phyloP scores from a whole-genome alignment of 139 green algal genomes.

The Coelastrella sp. region DNA sequence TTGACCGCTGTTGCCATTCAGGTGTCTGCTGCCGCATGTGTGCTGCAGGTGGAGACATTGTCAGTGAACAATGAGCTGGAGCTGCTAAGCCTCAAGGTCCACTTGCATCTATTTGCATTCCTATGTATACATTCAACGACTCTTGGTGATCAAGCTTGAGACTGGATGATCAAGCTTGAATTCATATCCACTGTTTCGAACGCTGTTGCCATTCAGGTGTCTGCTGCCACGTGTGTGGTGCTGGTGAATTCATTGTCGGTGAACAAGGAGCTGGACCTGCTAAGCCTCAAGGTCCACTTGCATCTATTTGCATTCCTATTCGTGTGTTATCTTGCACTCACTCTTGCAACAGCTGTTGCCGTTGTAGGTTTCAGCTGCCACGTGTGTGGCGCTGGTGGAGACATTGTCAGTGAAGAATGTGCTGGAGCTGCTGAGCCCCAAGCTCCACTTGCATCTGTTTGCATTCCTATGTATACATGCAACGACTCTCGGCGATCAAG shows the following conservation, averaged over 20 bases:
- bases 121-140: too few species aligned
- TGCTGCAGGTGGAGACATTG: slow-evolving; percentile 56
- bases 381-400: slow-evolving; percentile 58
- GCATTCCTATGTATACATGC: too few species aligned
- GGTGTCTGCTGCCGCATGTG: slow-evolving; percentile 52
- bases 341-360: neutral
- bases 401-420: slow-evolving; percentile 40
- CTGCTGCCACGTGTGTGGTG: slow-evolving; percentile 53
- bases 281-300: too few species aligned
- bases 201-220: slow-evolving; percentile 29
- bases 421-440: neutral
- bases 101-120: too few species aligned
- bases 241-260: slow-evolving; percentile 49
- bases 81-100: neutral
- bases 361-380: slow-evolving; percentile 50
- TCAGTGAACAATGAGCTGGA: slow-evolving; percentile 3
- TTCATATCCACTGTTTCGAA: neutral
- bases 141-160: too few species aligned
- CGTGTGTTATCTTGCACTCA: too few species aligned
- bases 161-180: too few species aligned
- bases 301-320: too few species aligned
- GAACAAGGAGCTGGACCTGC: slow-evolving; percentile 25
- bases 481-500: too few species aligned
- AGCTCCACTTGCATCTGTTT: too few species aligned
- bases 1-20: neutral